Percentiles rank a stretch among this genome's conserved stretches.
These are phyloP conservation scores for Aspergillus intermedius DNA, from an alignment of 2,329 filamentous ascomycete species.

Conservation along the genomic window DNA sequence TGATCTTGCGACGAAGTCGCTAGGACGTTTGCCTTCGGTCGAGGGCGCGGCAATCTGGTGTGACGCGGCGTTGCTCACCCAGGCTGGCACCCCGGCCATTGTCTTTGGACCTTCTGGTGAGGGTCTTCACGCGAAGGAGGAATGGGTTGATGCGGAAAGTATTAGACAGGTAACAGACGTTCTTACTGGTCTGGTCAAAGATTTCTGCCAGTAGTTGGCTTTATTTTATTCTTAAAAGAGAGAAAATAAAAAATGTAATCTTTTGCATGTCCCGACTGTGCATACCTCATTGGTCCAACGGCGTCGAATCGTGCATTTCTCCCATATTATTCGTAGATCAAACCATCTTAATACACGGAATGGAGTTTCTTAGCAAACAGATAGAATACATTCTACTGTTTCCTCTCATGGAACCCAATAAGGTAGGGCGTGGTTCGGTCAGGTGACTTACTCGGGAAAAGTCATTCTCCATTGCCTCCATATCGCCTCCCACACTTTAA, in stretches of 20 bases:
- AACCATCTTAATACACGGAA: no score
- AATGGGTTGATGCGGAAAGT: conserved; percentile 45
- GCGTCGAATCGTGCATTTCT: no score
- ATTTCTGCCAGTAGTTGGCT: conserved; percentile 13
- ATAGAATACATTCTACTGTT: background rate
- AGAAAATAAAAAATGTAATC: background rate
- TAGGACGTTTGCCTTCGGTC: conserved; percentile 22
- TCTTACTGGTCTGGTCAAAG: conserved; percentile 12
- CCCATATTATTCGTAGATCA: no score
- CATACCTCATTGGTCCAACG: no score
- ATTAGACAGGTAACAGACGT: conserved; percentile 28
- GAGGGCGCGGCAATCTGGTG: conserved; percentile 42
- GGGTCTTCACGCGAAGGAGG: conserved; percentile 47
- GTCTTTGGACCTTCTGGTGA: conserved; percentile 44
- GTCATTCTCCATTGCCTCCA: background rate
- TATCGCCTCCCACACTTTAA: background rate
- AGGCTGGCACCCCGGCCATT: conserved; percentile 41
- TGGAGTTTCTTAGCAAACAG: no score
- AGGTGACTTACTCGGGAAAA: background rate
- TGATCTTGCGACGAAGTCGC: conserved; percentile 18
- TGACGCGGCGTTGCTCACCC: conserved; percentile 44
- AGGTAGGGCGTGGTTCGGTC: background rate
- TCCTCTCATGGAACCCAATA: background rate
- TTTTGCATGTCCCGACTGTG: no score
- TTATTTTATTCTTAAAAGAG: background rate